Conservation (phyloP, 2,329 filamentous ascomycete species). For the Phialophora verrucosa region DNA sequence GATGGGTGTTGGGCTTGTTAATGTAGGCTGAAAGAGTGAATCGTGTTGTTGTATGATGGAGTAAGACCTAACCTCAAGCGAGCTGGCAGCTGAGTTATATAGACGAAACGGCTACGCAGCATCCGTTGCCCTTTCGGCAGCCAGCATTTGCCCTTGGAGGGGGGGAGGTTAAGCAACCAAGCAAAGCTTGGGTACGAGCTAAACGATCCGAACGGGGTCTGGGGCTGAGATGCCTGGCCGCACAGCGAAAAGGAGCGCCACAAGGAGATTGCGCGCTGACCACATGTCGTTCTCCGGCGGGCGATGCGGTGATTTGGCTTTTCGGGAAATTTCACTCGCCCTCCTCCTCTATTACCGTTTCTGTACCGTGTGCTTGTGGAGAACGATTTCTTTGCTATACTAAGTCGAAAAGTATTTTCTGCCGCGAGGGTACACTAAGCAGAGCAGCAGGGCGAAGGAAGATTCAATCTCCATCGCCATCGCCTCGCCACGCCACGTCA, state of each 20-base stretch:
- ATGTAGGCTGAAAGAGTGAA: conserved; percentile 20
- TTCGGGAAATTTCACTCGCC: background rate
- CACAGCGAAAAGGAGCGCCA: background rate
- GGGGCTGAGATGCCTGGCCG: conserved; percentile 4
- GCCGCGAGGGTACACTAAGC: no score
- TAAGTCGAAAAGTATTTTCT: no score
- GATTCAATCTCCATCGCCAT: conserved; percentile 3
- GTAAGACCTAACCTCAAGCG: conserved; percentile 25
- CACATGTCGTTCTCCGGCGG: background rate
- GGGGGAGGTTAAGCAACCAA: conserved; percentile 15
- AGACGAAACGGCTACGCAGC: conserved; percentile 4
- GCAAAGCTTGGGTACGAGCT: conserved; percentile 15
- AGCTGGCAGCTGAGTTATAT: conserved; percentile 22
- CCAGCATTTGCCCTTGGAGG: conserved; percentile 10
- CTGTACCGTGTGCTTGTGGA: background rate
- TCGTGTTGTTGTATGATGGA: conserved; percentile 18
- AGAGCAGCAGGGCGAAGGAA: background rate
- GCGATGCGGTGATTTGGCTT: conserved; percentile 17
- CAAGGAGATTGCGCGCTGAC: conserved; percentile 13
- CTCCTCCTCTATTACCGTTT: background rate
- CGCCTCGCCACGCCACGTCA: background rate
- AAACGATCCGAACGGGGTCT: background rate
- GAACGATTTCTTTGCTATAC: no score
- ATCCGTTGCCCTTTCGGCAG: background rate
- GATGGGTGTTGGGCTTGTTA: conserved; percentile 11